Conservation (phyloP, 306 rosid genomes). For the Rubus parviflorus region DNA sequence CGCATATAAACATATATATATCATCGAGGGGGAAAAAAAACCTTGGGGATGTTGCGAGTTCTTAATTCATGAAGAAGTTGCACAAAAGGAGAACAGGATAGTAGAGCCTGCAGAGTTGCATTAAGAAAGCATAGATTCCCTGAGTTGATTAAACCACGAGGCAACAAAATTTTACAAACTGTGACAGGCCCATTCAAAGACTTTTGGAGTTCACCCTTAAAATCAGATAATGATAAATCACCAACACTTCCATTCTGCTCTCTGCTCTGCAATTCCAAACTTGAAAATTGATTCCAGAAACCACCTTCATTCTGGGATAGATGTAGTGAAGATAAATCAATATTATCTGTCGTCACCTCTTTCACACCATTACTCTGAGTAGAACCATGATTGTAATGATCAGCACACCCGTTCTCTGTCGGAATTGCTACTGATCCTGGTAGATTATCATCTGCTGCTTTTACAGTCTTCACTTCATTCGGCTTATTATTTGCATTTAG, state of each 20-base stretch:
- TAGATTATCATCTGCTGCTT: slow-evolving; percentile 22
- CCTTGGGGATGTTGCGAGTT: slow-evolving; percentile 67
- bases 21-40: slow-evolving; percentile 19
- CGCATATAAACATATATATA: slow-evolving; percentile 4
- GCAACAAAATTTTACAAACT: slow-evolving; percentile 42
- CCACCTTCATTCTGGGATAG: slow-evolving; percentile 35
- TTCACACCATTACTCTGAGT: slow-evolving; percentile 33
- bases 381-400: slow-evolving; percentile 15
- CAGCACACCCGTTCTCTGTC: slow-evolving; percentile 52
- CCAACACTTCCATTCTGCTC: slow-evolving; percentile 33
- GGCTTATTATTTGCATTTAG: slow-evolving; percentile 29
- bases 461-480: slow-evolving; percentile 37
- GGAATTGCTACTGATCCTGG: slow-evolving; percentile 30
- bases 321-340: slow-evolving; percentile 7
- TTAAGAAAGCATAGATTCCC: slow-evolving; percentile 94
- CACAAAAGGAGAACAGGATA: slow-evolving; percentile 85
- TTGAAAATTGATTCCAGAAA: slow-evolving; percentile 45
- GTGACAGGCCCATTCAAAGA: slow-evolving; percentile 44
- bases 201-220: slow-evolving; percentile 35
- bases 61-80: slow-evolving; percentile 70
- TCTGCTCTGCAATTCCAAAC: slow-evolving; percentile 42
- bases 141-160: slow-evolving; percentile 77
- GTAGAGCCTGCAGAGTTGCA: slow-evolving; percentile 86
- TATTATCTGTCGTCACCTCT: slow-evolving; percentile 20
- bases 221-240: slow-evolving; percentile 30